Evolutionary conservation across 768 basidiomycete species (phyloP), one percentile per base, ranked within the genome.

Genomic region (Steccherinum ochraceum): DNA sequence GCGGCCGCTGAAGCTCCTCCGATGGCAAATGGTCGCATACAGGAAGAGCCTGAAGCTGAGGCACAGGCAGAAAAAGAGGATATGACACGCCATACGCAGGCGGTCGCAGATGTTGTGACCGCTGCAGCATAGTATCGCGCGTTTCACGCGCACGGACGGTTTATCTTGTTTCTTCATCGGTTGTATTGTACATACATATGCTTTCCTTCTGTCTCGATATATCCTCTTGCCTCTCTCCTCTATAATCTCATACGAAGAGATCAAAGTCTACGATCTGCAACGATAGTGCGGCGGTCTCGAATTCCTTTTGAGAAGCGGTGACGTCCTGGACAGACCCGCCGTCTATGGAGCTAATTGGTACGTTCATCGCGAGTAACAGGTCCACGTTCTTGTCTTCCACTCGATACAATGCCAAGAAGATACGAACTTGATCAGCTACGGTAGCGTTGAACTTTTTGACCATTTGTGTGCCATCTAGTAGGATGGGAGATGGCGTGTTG

Each of bases 341-440:
- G 50, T 77, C 75, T 13, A 67, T 65, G 11, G 79, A 67, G 43
- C 63, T 63, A 39, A 74, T 68, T 24, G 94, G 94, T 19, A 88
- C 76, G 67, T 94, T 97, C 62, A 85, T 84, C 16, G 88, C 86
- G 53, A 89, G 75, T 24, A 96, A 86, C 19, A 99, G 64, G 63
- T 99, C 96, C 4, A 85, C 78, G 26, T 73, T 72, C 65, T 88
- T 89, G 20, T 70, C 61, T 58, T 78, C 70, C 19, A 95, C 71
- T 26, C 95, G 81, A 70, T 83, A 97, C 12, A 98, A 75, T 4
- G 85, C 90, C 62, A 97, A 71, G 24, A 82, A 74, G 57, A 97
- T 83, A 25, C 76, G 76, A 44, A 97, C 87, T 50, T 79, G 70
- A 62, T 96, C 92, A 16, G 75, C 64, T 2, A 56, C 56, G 4